Evolutionary conservation across 176 grass and related monocot genomes (phyloP), one percentile per base, ranked within the genome.

Genomic region (Carex kokanica): DNA sequence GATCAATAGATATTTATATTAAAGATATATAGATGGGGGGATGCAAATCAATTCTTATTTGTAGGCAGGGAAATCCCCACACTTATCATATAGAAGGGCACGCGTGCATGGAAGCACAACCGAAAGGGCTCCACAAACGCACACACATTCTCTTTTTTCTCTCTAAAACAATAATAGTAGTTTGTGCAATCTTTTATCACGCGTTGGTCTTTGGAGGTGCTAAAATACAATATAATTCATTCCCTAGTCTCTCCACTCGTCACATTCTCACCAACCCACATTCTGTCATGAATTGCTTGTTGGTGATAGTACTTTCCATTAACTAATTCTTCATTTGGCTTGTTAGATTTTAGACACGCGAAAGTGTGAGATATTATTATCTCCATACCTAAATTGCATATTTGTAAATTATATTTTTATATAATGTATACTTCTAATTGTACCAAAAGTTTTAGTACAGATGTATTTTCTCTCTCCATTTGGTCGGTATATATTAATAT

Each of bases 51-150:
- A 64, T 81, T 64, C 58, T 64, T 64, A 45, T 15, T 80, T 55
- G 47, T 40, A 81, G 16, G 59, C 54, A 81, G 11, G 57, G 21
- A 20, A 81, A 52, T 47, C 80, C 60, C 80, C 60, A 65, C 60
- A 51, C 21, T 51, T 82, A 82, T 82, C 23, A 82, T 64, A 82
- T 68, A 65, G 20, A 52, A 34, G 60, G 15, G 40, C 73, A 78
- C 60, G 80, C 80, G 60, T 68, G 80, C 62, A 82, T 82, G 60
- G 43, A 68, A 52, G 59, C 59, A 82, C 80, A 65, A 82, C 57
- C 23, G 21, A 82, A 82, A 82, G 80, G 80, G 80, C 80, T 82
- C 80, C 80, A 64, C 57, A 68, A 45, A 65, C 9, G 32, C 80
- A 17, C 73, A 56, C 47, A 75, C 67, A 71, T 41, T 55, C 23